These are phyloP conservation scores for Kazachstania psychrophila DNA, from an alignment of 805 yeast species.

Conservation along the genomic window DNA sequence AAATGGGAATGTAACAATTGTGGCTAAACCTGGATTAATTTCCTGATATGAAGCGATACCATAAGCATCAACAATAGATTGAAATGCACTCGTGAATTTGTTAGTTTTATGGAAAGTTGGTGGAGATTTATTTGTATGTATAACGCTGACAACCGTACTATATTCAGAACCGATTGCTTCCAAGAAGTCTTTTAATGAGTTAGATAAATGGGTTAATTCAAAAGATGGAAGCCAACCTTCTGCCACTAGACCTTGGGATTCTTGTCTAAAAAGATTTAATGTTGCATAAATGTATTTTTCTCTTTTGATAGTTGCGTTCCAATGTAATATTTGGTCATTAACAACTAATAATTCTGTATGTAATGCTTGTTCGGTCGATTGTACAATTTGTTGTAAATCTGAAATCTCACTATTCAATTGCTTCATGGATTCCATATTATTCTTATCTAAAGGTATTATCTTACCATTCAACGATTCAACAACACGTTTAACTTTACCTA, in stretches of 20 bases:
- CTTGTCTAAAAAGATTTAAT: constrained; percentile 70
- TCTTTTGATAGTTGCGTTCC: constrained; percentile 61
- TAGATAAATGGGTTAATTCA: constrained; percentile 58
- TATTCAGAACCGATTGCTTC: constrained; percentile 32
- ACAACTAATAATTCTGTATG: constrained; percentile 70
- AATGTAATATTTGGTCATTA: constrained; percentile 62
- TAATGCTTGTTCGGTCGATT: constrained; percentile 58
- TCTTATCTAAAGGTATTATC: constrained; percentile 39
- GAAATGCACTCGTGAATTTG: constrained; percentile 89
- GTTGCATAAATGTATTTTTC: constrained; percentile 79
- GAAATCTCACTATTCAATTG: constrained; percentile 39
- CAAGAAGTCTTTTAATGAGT: constrained; percentile 46
- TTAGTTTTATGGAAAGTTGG: constrained; percentile 95
- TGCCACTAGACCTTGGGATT: constrained; percentile 76
- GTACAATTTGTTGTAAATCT: constrained; percentile 53
- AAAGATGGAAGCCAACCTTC: constrained; percentile 95
- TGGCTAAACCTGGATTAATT: constrained; percentile 92
- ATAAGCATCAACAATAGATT: constrained; percentile 87
- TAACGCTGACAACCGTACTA: constrained; percentile 46
- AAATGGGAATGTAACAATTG: constrained; percentile 92
- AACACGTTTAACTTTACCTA: constrained; percentile 66
- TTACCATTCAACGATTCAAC: constrained; percentile 86
- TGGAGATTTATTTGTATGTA: constrained; percentile 76
- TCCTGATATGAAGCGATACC: constrained; percentile 91
- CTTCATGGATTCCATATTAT: constrained; percentile 30